phyloP scores from a whole-genome alignment of 805 yeast species.

The Myxozyma kluyveri region DNA sequence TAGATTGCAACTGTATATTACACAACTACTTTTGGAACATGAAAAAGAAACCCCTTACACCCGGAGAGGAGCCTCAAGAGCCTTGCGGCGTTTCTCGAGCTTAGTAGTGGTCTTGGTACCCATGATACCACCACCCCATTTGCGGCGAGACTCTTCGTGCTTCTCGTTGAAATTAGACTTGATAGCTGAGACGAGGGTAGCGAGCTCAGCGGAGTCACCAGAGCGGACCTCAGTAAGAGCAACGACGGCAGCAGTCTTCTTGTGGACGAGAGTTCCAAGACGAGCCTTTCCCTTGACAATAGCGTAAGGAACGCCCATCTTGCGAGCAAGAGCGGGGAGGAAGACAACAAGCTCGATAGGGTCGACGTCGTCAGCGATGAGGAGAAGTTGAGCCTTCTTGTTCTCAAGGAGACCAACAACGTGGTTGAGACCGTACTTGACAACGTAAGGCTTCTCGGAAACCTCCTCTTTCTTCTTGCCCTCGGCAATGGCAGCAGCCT shows the following conservation, averaged over 20 bases:
- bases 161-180: conserved; percentile 90
- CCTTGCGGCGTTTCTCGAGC: conserved; percentile 71
- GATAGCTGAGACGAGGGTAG: conserved; percentile 88
- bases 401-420: conserved; percentile 95
- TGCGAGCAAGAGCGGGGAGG: conserved; percentile 98
- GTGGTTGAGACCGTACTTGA: conserved; percentile 98
- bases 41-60: conserved; percentile 15
- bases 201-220: conserved; percentile 92
- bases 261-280: conserved; percentile 95
- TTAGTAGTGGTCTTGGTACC: conserved; percentile 91
- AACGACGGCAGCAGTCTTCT: conserved; percentile 95
- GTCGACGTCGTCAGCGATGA: conserved; percentile 98
- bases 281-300: conserved; percentile 98
- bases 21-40: too few species aligned
- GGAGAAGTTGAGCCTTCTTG: conserved; percentile 97
- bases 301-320: conserved; percentile 99
- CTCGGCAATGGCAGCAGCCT: conserved; percentile 98
- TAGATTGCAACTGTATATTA: background rate
- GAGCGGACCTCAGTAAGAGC: conserved; percentile 93
- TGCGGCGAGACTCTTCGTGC: conserved; percentile 94
- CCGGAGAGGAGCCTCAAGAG: conserved; percentile 41
- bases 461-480: conserved; percentile 97
- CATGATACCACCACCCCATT: conserved; percentile 99
- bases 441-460: conserved; percentile 93
- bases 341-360: conserved; percentile 96